A percentile compares a stretch with the other conserved stretches of the same genome.
phyloP scores from a whole-genome alignment of 1,139 yeast species.

The Trichomonascaceae sp. region DNA sequence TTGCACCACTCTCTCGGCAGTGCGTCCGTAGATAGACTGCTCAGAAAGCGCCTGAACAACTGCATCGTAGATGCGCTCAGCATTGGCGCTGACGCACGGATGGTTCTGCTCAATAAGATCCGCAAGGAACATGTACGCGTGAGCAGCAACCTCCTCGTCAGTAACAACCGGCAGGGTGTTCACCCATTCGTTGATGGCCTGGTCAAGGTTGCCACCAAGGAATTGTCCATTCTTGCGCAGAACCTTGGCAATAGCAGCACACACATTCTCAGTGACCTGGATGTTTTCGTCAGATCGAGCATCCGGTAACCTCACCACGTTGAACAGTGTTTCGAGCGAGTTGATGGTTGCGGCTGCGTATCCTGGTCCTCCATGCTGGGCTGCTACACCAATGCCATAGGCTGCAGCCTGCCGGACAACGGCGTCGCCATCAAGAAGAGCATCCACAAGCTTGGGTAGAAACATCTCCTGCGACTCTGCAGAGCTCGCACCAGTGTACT shows the following conservation, averaged over 20 bases:
- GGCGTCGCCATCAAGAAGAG: conserved; percentile 45
- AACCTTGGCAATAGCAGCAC: conserved; percentile 74
- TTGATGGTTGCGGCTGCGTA: conserved; percentile 55
- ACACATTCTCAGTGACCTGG: conserved; percentile 77
- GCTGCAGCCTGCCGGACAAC: conserved; percentile 81
- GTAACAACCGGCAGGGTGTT: conserved; percentile 66
- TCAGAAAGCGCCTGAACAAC: conserved; percentile 68
- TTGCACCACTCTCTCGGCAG: conserved; percentile 50
- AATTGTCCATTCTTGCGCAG: conserved; percentile 31
- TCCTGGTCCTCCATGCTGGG: conserved; percentile 57
- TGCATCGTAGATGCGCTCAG: conserved; percentile 56
- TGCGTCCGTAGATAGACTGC: conserved; percentile 53
- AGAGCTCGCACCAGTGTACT: conserved; percentile 61
- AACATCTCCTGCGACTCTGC: conserved; percentile 52
- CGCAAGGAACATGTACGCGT: conserved; percentile 61
- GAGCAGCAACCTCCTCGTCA: conserved; percentile 88
- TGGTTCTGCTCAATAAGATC: conserved; percentile 63
- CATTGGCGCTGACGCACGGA: conserved; percentile 41
- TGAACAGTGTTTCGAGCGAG: conserved; percentile 60
- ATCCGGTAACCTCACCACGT: conserved; percentile 68
- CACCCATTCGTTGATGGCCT: conserved; percentile 64
- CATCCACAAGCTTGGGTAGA: conserved; percentile 47
- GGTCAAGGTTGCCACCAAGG: conserved; percentile 39
- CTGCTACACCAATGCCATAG: conserved; percentile 74
- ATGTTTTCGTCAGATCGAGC: conserved; percentile 75